Base-by-base conservation (phyloP, 2,329 filamentous ascomycete genomes). In the Hymenoscyphus fraxineus region DNA sequence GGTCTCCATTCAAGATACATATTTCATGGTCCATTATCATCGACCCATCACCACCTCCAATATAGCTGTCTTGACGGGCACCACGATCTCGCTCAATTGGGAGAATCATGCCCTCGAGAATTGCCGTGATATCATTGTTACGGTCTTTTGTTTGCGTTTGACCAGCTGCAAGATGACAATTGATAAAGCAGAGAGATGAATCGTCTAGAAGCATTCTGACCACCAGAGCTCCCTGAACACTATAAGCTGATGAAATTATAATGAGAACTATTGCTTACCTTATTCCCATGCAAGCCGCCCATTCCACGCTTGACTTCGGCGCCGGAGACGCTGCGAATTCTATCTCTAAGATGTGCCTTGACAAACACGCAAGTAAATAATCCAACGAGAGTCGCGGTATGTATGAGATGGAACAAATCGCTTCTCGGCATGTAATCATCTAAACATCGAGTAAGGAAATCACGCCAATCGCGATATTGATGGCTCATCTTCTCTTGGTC, bases 11-110 rank as follows among this genome's bases (percentile, higher is more conserved):
- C 54, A 98, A 79, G 58, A 99, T 87, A 76, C 94, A 97, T n/a
- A 99, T 89, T 78, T 99, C 95, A 74, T 99, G 95, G 74, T 99
- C 95, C 64, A 98, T 82, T 65, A 99, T 91, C 89, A 97, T 93
- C 51, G 88, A 89, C 6, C 95, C 95, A 75, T 99, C 95, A 56
- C 95, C 95, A n/a, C 95, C 95, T 32, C 92, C 91, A 6, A 93
- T 85, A 74, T 89, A 99, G 68, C 87, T 90, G 75, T 97, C 91
- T 44, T 90, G 83, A 6, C 92, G 85, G 4, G 85, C 81, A 3
- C 80, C 82, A 0, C 86, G 79, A 69, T 93, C 90, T 55, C 83
- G 82, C 74, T 95, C 90, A 0, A 82, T 77, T 0, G 92, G 90
- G n/a, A 99, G 82, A 6, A 91, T 82, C 22, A 85, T 82, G 2